Evolutionary conservation across 257 asterid genomes (phyloP).

Genomic region (Solanum sejunctum): DNA sequence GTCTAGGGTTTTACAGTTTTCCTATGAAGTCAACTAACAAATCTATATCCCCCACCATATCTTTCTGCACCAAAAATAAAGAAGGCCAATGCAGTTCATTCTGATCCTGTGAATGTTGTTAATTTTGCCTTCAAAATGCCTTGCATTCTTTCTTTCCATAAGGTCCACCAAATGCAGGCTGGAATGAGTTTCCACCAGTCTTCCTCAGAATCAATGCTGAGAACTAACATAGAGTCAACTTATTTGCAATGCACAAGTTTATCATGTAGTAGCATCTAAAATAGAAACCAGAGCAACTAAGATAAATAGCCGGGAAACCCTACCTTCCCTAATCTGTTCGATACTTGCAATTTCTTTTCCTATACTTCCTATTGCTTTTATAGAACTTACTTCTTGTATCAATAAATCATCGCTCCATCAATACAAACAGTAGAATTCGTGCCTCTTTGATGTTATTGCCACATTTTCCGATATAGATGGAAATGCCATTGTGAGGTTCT

Average conservation of each 20-base stretch:
- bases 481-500: neutral
- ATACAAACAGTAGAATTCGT: neutral
- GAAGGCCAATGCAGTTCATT: too few relatives aligned
- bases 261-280: neutral
- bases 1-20: too few relatives aligned
- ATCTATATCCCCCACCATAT: too few relatives aligned
- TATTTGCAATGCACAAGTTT: neutral
- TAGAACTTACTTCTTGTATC: neutral
- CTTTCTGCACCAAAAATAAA: too few relatives aligned
- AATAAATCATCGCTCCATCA: neutral
- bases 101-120: too few relatives aligned
- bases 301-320: neutral
- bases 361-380: neutral
- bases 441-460: neutral
- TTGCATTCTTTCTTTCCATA: too few relatives aligned
- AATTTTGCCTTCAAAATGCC: too few relatives aligned
- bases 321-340: neutral
- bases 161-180: too few relatives aligned
- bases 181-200: too few relatives aligned
- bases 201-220: neutral
- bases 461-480: neutral
- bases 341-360: neutral
- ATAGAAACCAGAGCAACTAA: neutral
- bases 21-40: too few relatives aligned
- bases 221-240: neutral